Evolutionary conservation across 2,329 filamentous ascomycete species (phyloP).

Genomic region (Diplocarpon rosae): DNA sequence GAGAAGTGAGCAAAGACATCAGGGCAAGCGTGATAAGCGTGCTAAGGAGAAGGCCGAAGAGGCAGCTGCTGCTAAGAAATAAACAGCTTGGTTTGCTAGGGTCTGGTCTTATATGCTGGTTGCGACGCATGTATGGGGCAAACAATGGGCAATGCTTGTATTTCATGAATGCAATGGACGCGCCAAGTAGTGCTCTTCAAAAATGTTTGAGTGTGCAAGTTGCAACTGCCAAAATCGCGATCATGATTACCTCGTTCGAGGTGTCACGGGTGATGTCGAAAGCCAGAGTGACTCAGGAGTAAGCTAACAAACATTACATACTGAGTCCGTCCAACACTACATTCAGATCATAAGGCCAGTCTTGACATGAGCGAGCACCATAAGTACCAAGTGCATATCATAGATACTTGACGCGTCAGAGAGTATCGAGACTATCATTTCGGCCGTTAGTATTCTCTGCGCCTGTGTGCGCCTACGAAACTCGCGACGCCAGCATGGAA

Average conservation of each 20-base stretch:
- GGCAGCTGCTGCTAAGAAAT: conserved; percentile 73
- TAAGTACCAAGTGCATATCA: no score
- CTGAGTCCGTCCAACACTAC: no score
- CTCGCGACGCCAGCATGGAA: no score
- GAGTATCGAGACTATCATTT: no score
- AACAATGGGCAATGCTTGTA: conserved; percentile 26
- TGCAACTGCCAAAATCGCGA: neutral
- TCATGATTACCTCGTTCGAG: conserved; percentile 2
- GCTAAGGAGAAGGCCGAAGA: conserved; percentile 78
- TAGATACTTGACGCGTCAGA: no score
- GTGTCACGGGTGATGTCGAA: neutral
- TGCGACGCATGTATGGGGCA: conserved; percentile 22
- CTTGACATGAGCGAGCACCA: no score
- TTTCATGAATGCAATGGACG: conserved; percentile 28
- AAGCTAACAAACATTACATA: no score
- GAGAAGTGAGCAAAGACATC: conserved; percentile 70
- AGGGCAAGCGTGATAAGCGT: conserved; percentile 87
- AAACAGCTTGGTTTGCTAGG: conserved; percentile 19
- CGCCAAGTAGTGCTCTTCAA: conserved; percentile 10
- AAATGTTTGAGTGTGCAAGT: neutral
- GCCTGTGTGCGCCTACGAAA: no score
- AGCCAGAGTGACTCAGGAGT: no score
- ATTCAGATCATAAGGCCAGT: no score
- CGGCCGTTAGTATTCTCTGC: no score
- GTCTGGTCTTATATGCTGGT: conserved; percentile 23